A percentile compares a stretch with the other conserved stretches of the same genome.
Evolutionary conservation across 2,329 filamentous ascomycete species (phyloP).

Genomic region (Sphaerostilbella broomeana): DNA sequence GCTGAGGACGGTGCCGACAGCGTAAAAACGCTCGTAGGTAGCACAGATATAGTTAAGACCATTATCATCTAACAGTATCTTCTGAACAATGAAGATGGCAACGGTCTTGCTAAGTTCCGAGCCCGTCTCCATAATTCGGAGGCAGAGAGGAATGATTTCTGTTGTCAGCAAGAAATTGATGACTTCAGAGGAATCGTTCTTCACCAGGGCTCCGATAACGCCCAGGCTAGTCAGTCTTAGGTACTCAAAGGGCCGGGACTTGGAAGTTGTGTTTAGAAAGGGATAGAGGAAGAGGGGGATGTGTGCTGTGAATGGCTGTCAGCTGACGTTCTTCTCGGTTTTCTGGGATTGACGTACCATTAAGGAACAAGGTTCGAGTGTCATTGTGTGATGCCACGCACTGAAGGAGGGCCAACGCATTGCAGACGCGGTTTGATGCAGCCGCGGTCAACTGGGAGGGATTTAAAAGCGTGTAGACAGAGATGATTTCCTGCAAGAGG

Average conservation of each 20-base stretch:
- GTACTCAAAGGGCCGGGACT: slow-evolving; percentile 96
- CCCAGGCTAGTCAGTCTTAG: slow-evolving; percentile 90
- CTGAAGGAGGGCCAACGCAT: slow-evolving; percentile 89
- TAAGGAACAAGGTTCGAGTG: slow-evolving; percentile 86
- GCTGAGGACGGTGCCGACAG: slow-evolving; percentile 91
- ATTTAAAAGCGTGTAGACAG: slow-evolving; percentile 93
- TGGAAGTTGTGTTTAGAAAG: slow-evolving; percentile 97
- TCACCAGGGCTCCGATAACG: slow-evolving; percentile 93
- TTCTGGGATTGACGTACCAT: slow-evolving; percentile 53
- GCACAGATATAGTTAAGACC: slow-evolving; percentile 97
- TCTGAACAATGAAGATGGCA: slow-evolving; percentile 98
- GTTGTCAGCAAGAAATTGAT: slow-evolving; percentile 99
- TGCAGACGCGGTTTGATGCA: slow-evolving; percentile 96
- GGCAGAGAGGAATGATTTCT: slow-evolving; percentile 94
- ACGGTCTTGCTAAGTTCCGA: slow-evolving; percentile 98
- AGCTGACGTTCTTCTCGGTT: neutral
- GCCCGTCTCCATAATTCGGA: slow-evolving; percentile 98
- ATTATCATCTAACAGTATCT: slow-evolving; percentile 94
- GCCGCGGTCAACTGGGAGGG: slow-evolving; percentile 94
- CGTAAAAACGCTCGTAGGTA: slow-evolving; percentile 97
- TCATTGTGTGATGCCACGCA: slow-evolving; percentile 98
- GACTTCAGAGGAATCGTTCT: slow-evolving; percentile 97
- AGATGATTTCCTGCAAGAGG: slow-evolving; percentile 95
- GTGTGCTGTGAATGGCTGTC: slow-evolving; percentile 57
- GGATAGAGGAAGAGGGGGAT: slow-evolving; percentile 97